These are phyloP conservation scores for Tolypocladium ophioglossoides DNA, from an alignment of 2,329 filamentous ascomycete species.

Conservation along the genomic window DNA sequence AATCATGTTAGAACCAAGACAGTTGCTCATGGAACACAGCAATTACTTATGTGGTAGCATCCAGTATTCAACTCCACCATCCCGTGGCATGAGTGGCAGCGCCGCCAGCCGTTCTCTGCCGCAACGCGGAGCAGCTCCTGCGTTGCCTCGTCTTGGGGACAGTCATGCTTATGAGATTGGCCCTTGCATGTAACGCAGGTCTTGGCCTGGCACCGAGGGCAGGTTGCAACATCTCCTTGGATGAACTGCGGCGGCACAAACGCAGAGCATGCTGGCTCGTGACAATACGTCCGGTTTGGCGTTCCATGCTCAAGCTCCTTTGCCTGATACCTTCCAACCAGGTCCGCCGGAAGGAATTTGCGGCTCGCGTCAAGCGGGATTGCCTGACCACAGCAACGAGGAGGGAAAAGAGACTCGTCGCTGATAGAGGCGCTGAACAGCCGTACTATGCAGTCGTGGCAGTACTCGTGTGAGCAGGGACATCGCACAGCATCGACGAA, in stretches of 20 bases:
- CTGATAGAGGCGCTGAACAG: slow-evolving; percentile 29
- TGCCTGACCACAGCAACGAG: slow-evolving; percentile 34
- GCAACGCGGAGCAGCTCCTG: slow-evolving; percentile 23
- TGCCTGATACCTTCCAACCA: slow-evolving; percentile 1
- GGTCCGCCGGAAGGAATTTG: slow-evolving; percentile 20
- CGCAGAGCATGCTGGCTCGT: slow-evolving; percentile 25
- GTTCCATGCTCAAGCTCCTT: slow-evolving; percentile 41
- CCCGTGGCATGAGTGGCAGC: slow-evolving; percentile 31
- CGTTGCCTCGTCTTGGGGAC: slow-evolving; percentile 28
- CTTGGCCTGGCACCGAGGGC: slow-evolving; percentile 24
- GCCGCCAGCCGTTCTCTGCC: slow-evolving; percentile 33
- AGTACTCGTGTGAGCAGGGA: slow-evolving; percentile 40
- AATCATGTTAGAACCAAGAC: background rate
- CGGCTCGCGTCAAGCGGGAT: slow-evolving; percentile 25
- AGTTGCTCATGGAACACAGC: too few relatives aligned
- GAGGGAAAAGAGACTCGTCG: slow-evolving; percentile 42
- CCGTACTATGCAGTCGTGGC: slow-evolving; percentile 30
- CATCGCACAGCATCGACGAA: background rate
- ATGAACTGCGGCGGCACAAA: slow-evolving; percentile 32
- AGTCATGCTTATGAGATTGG: slow-evolving; percentile 29
- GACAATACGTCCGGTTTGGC: slow-evolving; percentile 40
- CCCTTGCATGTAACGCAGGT: slow-evolving; percentile 44
- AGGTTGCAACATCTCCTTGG: slow-evolving; percentile 23
- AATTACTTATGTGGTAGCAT: slow-evolving; percentile 47
- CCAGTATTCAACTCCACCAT: slow-evolving; percentile 37